Conservation (phyloP, 805 yeast species). For the Wickerhamiella domercqiae region DNA sequence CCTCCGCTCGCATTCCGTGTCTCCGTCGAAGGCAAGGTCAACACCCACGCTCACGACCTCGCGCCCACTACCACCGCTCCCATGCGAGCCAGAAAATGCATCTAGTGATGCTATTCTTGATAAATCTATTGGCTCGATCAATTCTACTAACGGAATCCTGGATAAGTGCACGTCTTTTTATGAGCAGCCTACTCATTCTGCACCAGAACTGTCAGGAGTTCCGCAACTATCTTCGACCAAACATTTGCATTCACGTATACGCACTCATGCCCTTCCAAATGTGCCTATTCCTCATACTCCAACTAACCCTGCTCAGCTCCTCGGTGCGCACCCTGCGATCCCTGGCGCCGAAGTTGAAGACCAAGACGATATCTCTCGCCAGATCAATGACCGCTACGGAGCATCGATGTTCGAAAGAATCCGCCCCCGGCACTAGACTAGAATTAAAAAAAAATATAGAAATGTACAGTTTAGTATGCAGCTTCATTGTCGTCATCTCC, state of each 20-base stretch:
- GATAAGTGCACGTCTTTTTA: too few relatives aligned
- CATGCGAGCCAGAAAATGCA: too few relatives aligned
- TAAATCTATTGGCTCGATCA: too few relatives aligned
- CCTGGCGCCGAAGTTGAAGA: conserved; percentile 1
- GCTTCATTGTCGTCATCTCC: conserved; percentile 49
- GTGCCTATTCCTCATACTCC: not conserved
- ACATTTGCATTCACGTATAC: too few relatives aligned
- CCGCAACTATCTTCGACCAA: not conserved
- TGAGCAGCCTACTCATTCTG: not conserved
- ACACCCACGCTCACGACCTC: not conserved
- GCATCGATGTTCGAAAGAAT: conserved; percentile 21
- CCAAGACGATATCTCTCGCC: conserved; percentile 17
- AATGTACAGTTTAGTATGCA: conserved; percentile 40
- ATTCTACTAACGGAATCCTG: too few relatives aligned
- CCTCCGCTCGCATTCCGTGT: not conserved
- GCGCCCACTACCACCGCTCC: not conserved
- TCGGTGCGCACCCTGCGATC: not conserved
- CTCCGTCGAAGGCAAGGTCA: not conserved
- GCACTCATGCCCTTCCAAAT: too few relatives aligned
- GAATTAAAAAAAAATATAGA: not conserved
- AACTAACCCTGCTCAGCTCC: not conserved
- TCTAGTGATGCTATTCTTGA: too few relatives aligned
- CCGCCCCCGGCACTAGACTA: not conserved
- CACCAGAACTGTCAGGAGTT: not conserved
- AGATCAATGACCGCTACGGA: conserved; percentile 25